Base-by-base conservation (phyloP, 192 early-diverging fungal genomes). In the Backusella macrospora region DNA sequence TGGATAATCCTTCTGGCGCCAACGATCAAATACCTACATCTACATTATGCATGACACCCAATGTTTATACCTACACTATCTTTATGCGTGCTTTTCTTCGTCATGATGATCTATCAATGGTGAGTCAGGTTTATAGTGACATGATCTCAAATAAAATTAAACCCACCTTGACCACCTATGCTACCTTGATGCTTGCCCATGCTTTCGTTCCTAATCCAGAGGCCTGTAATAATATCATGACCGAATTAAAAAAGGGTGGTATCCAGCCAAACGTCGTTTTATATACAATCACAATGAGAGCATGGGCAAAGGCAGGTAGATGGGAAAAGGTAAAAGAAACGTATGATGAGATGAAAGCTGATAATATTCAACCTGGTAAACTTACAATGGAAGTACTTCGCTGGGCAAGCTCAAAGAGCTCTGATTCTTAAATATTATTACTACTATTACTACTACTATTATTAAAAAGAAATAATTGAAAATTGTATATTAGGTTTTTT, bases 71-170 rank as follows among this genome's bases (percentile, higher is more conserved):
- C 37, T 84, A 80, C 65, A 82, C 71, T 13, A 59, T 37, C 9
- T 84, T 84, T 65, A 81, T 84, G 76, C 62, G 79, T 18, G 71
- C 67, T 16, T 82, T 82, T 65, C 48, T 78, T 48, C 68, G 78
- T 14, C 77, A 59, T 49, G 45, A 76, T 43, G 67, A 76, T 29
- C 52, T 78, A 21, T 34, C 14, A 5, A 71, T 73, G 52, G 78
- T 79, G 6, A 66, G 66, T 49, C 45, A 74, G 23, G 70, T 81
- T 14, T 80, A 77, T 71, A 23, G 69, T 43, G 78, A 81, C 42
- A 84, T 84, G 80, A 37, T 66, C 5, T 14, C 63, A 45, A 72
- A 52, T 7, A 9, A 69, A 9, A 49, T 84, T 29, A 68, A 48
- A 12, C 77, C 80, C 13, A 73, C 75, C n/a, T 21, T 77, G 14